phyloP scores from a whole-genome alignment of 2,329 filamentous ascomycete species.

The Neonectria neomacrospora region DNA sequence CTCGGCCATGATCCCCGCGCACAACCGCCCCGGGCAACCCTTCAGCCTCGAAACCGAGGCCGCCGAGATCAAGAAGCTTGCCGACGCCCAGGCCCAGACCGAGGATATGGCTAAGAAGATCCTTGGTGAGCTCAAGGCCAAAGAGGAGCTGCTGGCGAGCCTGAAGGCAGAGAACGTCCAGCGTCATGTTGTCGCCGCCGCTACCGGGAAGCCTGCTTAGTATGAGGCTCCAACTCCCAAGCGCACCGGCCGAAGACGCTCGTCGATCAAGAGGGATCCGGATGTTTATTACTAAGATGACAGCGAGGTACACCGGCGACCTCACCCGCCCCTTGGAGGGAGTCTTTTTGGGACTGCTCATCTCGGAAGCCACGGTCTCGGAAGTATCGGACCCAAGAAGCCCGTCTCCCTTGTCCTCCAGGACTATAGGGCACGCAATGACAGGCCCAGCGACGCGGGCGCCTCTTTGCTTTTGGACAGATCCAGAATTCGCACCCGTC shows the following conservation, averaged over 20 bases:
- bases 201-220: conserved; percentile 48
- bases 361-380: neutral
- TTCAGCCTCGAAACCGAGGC: conserved; percentile 79
- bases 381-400: neutral
- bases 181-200: conserved; percentile 66
- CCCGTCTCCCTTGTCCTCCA: too few species aligned
- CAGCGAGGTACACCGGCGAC: neutral
- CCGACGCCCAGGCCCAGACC: conserved; percentile 72
- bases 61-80: conserved; percentile 68
- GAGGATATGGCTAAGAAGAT: conserved; percentile 69
- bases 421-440: too few species aligned
- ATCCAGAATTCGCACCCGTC: neutral
- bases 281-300: conserved; percentile 1
- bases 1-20: conserved; percentile 79
- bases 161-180: conserved; percentile 69
- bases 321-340: neutral
- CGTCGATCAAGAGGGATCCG: neutral
- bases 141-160: conserved; percentile 69
- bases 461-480: neutral
- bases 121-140: conserved; percentile 69
- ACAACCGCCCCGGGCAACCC: conserved; percentile 73
- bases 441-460: neutral
- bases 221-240: conserved; percentile 17
- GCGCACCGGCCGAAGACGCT: conserved; percentile 18
- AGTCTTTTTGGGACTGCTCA: neutral